phyloP scores from a whole-genome alignment of 306 rosid genomes.

The Inga oerstediana region DNA sequence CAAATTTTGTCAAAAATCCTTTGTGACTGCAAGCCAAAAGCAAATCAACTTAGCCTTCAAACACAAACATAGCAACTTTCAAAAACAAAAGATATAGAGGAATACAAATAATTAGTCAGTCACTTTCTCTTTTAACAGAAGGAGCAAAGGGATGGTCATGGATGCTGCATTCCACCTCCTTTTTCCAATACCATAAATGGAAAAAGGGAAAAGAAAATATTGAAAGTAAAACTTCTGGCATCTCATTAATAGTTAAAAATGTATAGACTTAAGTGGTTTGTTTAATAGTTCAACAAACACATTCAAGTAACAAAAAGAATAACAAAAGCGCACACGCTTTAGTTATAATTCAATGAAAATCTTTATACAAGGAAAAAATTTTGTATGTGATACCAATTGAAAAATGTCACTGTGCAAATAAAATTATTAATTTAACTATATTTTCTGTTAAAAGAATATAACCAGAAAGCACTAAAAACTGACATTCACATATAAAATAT shows the following conservation, averaged over 20 bases:
- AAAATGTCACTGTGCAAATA: not conserved
- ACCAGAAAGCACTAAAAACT: not conserved
- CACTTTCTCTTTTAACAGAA: slow-evolving; percentile 10
- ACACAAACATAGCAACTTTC: slow-evolving; percentile 26
- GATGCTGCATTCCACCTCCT: not conserved
- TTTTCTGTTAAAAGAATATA: not conserved
- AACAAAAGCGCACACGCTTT: not conserved
- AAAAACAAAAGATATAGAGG: slow-evolving; percentile 12
- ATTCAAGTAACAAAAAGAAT: slow-evolving; percentile 27
- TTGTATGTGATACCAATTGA: not conserved
- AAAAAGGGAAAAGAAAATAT: slow-evolving; percentile 11
- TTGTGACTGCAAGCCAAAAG: slow-evolving; percentile 65
- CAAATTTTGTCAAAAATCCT: slow-evolving; percentile 76
- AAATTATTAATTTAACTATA: not conserved
- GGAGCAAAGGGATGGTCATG: not conserved
- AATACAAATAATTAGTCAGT: slow-evolving; percentile 9
- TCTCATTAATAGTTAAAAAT: not conserved
- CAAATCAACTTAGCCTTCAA: slow-evolving; percentile 32
- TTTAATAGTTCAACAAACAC: slow-evolving; percentile 15
- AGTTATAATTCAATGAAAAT: not conserved
- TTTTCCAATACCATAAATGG: not conserved
- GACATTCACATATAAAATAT: slow-evolving; percentile 4
- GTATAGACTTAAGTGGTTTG: not conserved
- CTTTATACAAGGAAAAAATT: not conserved
- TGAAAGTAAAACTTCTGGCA: not conserved